phyloP scores from a whole-genome alignment of 129 eudicot species.

The Centrapalus pauciflorus region DNA sequence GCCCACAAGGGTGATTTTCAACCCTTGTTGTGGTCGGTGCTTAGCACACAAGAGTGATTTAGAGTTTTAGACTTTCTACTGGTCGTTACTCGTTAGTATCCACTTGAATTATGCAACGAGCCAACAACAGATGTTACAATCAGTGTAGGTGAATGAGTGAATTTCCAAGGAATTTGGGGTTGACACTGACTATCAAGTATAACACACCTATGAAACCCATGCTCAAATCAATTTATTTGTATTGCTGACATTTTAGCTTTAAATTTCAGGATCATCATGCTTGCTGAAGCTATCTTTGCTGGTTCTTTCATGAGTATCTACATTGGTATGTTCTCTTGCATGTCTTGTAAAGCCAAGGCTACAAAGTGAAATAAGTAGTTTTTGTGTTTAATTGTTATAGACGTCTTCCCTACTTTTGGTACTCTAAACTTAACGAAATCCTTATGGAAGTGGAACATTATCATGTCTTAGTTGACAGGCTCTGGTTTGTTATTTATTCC shows the following conservation, averaged over 20 bases:
- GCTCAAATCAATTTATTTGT: not conserved
- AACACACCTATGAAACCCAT: not conserved
- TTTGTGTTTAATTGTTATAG: not conserved
- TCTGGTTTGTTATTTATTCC: too few species aligned
- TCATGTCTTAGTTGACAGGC: too few species aligned
- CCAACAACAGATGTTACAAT: too few species aligned
- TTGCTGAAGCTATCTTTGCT: constrained; percentile 76
- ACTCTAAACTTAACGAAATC: not conserved
- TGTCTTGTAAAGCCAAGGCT: constrained; percentile 3
- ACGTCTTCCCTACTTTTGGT: not conserved
- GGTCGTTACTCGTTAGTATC: not conserved
- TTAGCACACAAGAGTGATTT: not conserved
- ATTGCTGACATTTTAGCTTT: constrained; percentile 10
- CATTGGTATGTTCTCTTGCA: constrained; percentile 57
- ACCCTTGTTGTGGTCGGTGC: not conserved
- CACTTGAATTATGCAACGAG: too few species aligned
- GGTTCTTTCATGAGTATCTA: constrained; percentile 73
- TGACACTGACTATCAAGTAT: not conserved
- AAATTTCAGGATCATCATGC: constrained; percentile 85
- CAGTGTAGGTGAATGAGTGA: not conserved
- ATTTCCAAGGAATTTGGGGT: not conserved
- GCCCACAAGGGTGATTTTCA: not conserved
- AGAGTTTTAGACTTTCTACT: not conserved
- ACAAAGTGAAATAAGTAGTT: not conserved
- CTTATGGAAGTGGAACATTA: not conserved